Evolutionary conservation across 2,329 filamentous ascomycete genomes (phyloP).

Genomic region (Penicillium sp.): DNA sequence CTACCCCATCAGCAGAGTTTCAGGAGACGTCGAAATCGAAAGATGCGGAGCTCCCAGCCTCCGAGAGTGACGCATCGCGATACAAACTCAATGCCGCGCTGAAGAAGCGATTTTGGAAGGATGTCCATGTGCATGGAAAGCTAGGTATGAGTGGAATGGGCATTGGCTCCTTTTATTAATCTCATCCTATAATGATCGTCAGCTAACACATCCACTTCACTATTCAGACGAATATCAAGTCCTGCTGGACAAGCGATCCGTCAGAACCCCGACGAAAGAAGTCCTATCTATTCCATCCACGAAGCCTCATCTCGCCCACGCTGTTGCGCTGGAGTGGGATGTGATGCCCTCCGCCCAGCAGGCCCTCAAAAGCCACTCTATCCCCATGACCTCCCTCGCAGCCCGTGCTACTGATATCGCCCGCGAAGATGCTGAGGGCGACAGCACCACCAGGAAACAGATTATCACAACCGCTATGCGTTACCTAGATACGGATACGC

Average conservation of each 20-base stretch:
- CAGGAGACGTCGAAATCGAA: conserved; percentile 48
- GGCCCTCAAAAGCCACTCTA: conserved; percentile 79
- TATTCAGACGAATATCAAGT: conserved; percentile 56
- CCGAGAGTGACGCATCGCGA: conserved; percentile 18
- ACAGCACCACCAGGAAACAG: conserved; percentile 55
- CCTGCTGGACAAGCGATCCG: conserved; percentile 71
- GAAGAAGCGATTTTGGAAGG: conserved; percentile 82
- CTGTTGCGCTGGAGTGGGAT: conserved; percentile 93
- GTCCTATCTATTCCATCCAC: conserved; percentile 68
- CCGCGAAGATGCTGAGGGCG: conserved; percentile 59
- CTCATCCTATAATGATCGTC: neutral
- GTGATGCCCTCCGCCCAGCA: conserved; percentile 76
- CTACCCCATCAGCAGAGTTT: conserved; percentile 50
- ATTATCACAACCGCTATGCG: conserved; percentile 70
- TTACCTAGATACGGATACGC: conserved; percentile 87
- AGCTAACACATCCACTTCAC: conserved; percentile 3
- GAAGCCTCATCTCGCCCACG: conserved; percentile 78
- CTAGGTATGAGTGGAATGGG: conserved; percentile 50
- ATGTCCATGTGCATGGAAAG: conserved; percentile 68
- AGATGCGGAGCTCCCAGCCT: conserved; percentile 27
- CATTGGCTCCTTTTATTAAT: neutral
- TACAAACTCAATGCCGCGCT: conserved; percentile 43
- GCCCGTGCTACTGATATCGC: conserved; percentile 81
- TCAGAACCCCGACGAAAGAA: conserved; percentile 72
- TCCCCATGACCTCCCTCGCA: conserved; percentile 81